A percentile compares a stretch with the other conserved stretches of the same genome.
phyloP scores from a whole-genome alignment of 352 stramenopile species.

The Lagenidium sp. region DNA sequence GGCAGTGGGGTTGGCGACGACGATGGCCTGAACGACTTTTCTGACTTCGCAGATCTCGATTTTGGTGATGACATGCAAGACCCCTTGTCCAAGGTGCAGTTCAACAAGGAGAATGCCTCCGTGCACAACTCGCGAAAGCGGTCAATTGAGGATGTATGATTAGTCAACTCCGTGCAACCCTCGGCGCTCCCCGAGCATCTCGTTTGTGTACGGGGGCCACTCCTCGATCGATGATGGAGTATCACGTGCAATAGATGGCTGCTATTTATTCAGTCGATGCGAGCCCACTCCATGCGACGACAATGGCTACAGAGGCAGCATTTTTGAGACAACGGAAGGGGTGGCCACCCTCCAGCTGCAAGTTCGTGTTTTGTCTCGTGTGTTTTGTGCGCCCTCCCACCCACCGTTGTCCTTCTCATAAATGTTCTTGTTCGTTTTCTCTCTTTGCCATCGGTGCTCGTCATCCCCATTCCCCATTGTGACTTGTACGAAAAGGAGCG shows the following conservation, averaged over 20 bases:
- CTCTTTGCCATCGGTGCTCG: no score
- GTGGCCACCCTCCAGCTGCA: neutral
- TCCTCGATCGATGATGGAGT: constrained; percentile 10
- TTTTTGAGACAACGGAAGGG: constrained; percentile 4
- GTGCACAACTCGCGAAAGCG: constrained; percentile 46
- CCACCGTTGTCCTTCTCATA: constrained; percentile 8
- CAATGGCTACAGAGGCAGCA: constrained; percentile 1
- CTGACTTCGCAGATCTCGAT: constrained; percentile 64
- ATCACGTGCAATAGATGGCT: constrained; percentile 14
- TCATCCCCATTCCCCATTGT: no score
- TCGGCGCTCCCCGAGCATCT: no score
- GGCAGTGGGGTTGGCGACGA: no score
- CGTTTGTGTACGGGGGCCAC: neutral
- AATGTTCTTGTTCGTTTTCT: constrained; percentile 14
- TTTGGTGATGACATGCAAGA: constrained; percentile 62
- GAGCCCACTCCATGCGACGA: neutral
- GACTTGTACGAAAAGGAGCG: no score
- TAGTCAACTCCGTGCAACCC: no score
- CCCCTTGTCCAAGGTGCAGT: constrained; percentile 23
- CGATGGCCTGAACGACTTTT: constrained; percentile 64
- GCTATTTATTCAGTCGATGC: constrained; percentile 19
- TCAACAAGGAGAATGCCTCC: constrained; percentile 59
- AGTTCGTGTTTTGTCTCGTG: no score
- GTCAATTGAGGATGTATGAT: constrained; percentile 54
- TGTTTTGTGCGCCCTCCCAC: neutral